Conservation (phyloP, 2,329 filamentous ascomycete genomes). For the Chaetomiaceae sp. region DNA sequence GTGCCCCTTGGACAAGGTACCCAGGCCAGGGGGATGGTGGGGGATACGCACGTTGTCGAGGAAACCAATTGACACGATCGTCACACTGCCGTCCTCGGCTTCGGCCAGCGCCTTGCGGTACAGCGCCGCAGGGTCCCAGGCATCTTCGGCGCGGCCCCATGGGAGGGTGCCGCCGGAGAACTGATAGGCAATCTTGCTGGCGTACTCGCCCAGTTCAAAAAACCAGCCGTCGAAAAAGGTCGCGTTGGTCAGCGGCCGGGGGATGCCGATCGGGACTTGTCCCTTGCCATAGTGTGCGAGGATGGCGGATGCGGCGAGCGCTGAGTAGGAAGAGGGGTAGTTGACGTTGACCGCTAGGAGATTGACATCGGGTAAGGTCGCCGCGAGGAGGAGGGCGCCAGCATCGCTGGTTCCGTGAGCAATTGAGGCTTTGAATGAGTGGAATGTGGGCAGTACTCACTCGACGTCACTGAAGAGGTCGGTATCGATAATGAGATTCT, state of each 20-base stretch:
- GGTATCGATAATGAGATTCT: slow-evolving; percentile 43
- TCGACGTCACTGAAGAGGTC: slow-evolving; percentile 45
- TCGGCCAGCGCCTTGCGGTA: slow-evolving; percentile 41
- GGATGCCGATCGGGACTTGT: slow-evolving; percentile 35
- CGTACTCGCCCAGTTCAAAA: slow-evolving; percentile 40
- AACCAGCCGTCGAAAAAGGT: slow-evolving; percentile 40
- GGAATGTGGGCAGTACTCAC: slow-evolving; percentile 26
- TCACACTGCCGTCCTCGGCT: slow-evolving; percentile 38
- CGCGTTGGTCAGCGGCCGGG: slow-evolving; percentile 37
- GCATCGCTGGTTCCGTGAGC: slow-evolving; percentile 35
- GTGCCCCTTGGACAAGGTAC: too few species aligned
- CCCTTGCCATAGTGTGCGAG: slow-evolving; percentile 38
- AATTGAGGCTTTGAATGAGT: background rate
- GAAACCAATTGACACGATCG: slow-evolving; percentile 20
- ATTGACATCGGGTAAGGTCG: slow-evolving; percentile 33
- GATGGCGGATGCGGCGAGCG: slow-evolving; percentile 37
- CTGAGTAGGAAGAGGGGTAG: slow-evolving; percentile 38
- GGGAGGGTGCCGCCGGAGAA: slow-evolving; percentile 35
- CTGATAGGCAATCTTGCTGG: slow-evolving; percentile 42
- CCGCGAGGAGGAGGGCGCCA: slow-evolving; percentile 39
- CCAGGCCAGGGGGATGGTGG: too few species aligned
- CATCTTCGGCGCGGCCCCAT: slow-evolving; percentile 33
- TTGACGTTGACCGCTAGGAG: slow-evolving; percentile 41
- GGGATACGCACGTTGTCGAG: slow-evolving; percentile 19
- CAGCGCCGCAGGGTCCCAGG: slow-evolving; percentile 39